Conservation (phyloP, 208 protist genomes). For the Borovskyia barvae region DNA sequence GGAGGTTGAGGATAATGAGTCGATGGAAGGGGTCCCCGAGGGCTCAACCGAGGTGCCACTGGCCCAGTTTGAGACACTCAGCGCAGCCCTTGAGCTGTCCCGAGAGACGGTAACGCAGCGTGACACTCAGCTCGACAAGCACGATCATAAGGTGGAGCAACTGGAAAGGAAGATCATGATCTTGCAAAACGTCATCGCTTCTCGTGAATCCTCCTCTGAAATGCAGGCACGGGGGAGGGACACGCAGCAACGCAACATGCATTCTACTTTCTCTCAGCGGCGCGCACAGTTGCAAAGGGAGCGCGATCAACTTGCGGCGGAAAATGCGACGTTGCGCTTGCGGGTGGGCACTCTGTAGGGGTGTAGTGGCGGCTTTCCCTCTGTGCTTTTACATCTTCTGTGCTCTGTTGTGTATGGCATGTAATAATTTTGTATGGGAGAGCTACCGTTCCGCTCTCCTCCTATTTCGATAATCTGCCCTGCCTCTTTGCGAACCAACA, state of each 20-base stretch:
- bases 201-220: conserved; percentile 50
- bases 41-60: conserved; percentile 64
- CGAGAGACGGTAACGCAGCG: conserved; percentile 63
- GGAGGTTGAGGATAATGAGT: conserved; percentile 56
- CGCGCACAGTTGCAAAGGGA: conserved; percentile 53
- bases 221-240: conserved; percentile 32
- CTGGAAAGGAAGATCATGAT: conserved; percentile 70
- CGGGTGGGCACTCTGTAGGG: conserved; percentile 10
- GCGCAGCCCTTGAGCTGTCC: conserved; percentile 51
- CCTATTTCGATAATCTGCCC: too few species aligned
- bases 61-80: conserved; percentile 67
- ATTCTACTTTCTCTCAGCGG: conserved; percentile 21
- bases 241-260: conserved; percentile 60
- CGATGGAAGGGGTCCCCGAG: conserved; percentile 54
- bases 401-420: background rate
- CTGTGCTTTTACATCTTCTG: background rate
- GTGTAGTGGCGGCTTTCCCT: background rate
- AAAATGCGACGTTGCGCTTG: conserved; percentile 43
- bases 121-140: conserved; percentile 62
- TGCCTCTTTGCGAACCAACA: too few species aligned
- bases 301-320: conserved; percentile 37
- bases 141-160: conserved; percentile 76
- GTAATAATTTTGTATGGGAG: background rate
- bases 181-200: conserved; percentile 68
- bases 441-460: background rate